Evolutionary conservation across 108 stramenopile genomes (phyloP).

Genomic region (Chaetoceros muelleri): DNA sequence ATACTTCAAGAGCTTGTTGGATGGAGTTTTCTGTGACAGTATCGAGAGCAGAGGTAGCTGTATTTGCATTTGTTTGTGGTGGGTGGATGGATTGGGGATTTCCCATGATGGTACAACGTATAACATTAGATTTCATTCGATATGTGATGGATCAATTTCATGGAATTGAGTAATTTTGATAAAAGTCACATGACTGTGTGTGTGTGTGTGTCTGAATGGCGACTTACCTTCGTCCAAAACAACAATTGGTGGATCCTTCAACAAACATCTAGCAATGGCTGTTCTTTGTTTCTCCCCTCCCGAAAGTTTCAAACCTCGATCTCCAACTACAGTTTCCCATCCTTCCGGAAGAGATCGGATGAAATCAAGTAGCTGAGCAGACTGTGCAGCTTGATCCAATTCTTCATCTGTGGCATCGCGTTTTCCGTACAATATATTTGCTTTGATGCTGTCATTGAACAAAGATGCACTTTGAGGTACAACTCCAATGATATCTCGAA

Average conservation of each 20-base stretch:
- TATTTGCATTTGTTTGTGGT: too few species aligned
- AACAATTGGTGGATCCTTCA: slow-evolving; percentile 93
- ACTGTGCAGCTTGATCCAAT: slow-evolving; percentile 50
- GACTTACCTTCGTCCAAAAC: slow-evolving; percentile 29
- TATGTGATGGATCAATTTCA: not conserved
- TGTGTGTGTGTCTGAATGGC: too few species aligned
- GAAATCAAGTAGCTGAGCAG: slow-evolving; percentile 74
- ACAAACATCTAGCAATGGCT: slow-evolving; percentile 70
- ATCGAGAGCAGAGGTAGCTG: slow-evolving; percentile 53
- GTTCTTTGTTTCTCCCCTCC: slow-evolving; percentile 76
- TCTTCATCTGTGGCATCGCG: slow-evolving; percentile 66
- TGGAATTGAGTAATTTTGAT: too few species aligned
- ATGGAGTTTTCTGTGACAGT: slow-evolving; percentile 80
- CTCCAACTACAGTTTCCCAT: slow-evolving; percentile 94
- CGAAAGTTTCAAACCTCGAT: slow-evolving; percentile 87
- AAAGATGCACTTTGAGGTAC: slow-evolving; percentile 88
- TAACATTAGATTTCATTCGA: too few species aligned
- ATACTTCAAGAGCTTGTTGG: slow-evolving; percentile 92
- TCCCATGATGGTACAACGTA: not conserved
- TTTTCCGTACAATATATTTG: slow-evolving; percentile 80
- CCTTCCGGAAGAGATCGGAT: slow-evolving; percentile 70
- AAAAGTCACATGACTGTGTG: too few species aligned
- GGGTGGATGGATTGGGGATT: not conserved
- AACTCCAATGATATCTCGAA: slow-evolving; percentile 83
- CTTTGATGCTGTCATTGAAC: slow-evolving; percentile 91